Evolutionary conservation across 1,284 basidiomycete genomes (phyloP).

Genomic region (Sporisorium exsertum): DNA sequence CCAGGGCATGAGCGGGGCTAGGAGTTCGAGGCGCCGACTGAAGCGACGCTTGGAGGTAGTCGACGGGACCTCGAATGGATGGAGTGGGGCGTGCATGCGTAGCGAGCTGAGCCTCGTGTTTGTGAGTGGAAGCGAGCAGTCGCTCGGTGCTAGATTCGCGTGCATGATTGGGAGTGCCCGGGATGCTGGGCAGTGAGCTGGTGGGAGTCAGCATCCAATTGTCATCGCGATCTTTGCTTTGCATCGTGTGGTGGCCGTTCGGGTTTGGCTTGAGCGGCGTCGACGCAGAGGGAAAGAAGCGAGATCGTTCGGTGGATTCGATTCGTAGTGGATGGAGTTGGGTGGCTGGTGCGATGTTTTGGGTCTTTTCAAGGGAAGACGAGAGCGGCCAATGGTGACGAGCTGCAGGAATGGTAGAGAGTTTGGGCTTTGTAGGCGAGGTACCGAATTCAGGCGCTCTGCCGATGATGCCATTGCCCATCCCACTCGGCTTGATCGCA

Average conservation of each 20-base stretch:
- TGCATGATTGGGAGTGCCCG: conserved; percentile 42
- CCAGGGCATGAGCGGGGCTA: conserved; percentile 21
- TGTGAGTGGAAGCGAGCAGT: neutral
- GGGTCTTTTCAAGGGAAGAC: conserved; percentile 33
- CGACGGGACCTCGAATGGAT: conserved; percentile 29
- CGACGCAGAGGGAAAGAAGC: conserved; percentile 29
- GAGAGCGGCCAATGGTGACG: conserved; percentile 43
- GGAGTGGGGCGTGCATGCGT: conserved; percentile 7
- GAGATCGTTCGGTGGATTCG: conserved; percentile 28
- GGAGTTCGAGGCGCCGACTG: conserved; percentile 28
- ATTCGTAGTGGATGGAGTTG: conserved; percentile 38
- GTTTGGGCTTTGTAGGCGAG: conserved; percentile 28
- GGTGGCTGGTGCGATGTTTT: conserved; percentile 25
- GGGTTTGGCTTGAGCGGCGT: conserved; percentile 17
- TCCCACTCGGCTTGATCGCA: conserved; percentile 44
- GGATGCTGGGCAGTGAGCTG: conserved; percentile 58
- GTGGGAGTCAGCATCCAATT: conserved; percentile 60
- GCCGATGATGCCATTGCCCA: conserved; percentile 46
- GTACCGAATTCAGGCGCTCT: conserved; percentile 42
- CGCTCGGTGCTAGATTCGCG: conserved; percentile 36
- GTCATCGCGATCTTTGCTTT: conserved; percentile 25
- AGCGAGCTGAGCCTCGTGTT: neutral
- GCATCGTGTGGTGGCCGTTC: neutral
- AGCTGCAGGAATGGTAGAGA: conserved; percentile 1
- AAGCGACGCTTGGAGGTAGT: conserved; percentile 32